Evolutionary conservation across 352 stramenopile genomes (phyloP).

Genomic region (Globisporangium lucens): DNA sequence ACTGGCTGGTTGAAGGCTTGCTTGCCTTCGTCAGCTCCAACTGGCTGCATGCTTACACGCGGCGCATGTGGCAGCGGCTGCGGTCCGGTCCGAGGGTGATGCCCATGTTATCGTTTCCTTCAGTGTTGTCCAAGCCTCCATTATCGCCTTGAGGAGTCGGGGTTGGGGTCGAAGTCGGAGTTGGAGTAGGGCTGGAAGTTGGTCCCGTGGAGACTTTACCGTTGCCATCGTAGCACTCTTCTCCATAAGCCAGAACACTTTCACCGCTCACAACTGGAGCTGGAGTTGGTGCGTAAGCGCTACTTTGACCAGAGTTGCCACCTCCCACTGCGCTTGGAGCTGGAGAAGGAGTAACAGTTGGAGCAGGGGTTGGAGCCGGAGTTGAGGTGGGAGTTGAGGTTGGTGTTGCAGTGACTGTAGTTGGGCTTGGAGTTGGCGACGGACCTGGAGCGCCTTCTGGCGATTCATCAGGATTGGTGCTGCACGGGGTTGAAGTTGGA

Average conservation of each 20-base stretch:
- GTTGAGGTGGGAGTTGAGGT: not conserved
- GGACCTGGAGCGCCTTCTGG: not conserved
- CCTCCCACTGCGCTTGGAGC: not conserved
- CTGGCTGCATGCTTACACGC: not conserved
- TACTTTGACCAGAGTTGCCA: no score
- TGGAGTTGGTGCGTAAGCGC: no score
- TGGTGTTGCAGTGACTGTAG: not conserved
- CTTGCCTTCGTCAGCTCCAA: not conserved
- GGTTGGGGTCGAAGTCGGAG: not conserved
- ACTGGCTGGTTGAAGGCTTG: not conserved
- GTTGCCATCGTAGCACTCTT: not conserved
- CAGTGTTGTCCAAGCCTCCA: not conserved
- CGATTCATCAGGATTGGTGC: not conserved
- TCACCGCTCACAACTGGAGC: no score
- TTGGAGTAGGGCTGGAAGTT: no score
- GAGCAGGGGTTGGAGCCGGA: not conserved
- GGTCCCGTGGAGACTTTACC: no score
- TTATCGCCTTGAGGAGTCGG: no score
- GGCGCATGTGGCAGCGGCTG: not conserved
- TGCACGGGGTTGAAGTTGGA: not conserved
- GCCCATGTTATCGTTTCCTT: not conserved
- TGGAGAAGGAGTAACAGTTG: not conserved
- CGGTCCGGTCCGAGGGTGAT: not conserved
- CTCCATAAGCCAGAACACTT: not conserved
- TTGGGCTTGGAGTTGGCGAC: not conserved